A percentile compares a stretch with the other conserved stretches of the same genome.
phyloP scores from a whole-genome alignment of 2,329 filamentous ascomycete species.

The Ascocoryne sarcoides region DNA sequence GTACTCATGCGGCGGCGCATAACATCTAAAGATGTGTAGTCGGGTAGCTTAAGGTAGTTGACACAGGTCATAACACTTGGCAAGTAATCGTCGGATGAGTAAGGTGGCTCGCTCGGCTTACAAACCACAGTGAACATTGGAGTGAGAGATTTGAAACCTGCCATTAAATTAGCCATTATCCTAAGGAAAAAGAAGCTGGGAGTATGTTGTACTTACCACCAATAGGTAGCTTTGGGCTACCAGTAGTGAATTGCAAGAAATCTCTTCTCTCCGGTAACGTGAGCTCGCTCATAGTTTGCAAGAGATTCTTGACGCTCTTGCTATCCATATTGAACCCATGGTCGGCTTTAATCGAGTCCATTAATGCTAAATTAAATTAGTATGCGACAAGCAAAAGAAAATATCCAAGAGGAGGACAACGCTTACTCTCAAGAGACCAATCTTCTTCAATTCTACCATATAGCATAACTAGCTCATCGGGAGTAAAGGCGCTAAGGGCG shows the following conservation, averaged over 20 bases:
- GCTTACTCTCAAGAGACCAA: conserved; percentile 92
- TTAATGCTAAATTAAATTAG: conserved; percentile 54
- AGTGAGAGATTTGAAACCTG: conserved; percentile 92
- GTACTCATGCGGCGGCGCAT: conserved; percentile 71
- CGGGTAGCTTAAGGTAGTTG: conserved; percentile 95
- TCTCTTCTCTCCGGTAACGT: conserved; percentile 68
- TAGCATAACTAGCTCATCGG: conserved; percentile 86
- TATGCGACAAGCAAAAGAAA: conserved; percentile 4
- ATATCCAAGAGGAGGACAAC: conserved; percentile 15
- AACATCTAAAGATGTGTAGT: conserved; percentile 73
- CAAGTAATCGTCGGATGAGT: conserved; percentile 93
- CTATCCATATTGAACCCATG: conserved; percentile 99
- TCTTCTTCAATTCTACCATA: conserved; percentile 92
- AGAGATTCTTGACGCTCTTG: conserved; percentile 83
- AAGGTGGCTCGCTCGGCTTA: conserved; percentile 93
- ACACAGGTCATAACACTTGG: conserved; percentile 99
- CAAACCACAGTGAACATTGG: conserved; percentile 99
- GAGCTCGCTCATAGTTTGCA: conserved; percentile 91
- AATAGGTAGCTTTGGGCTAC: conserved; percentile 95
- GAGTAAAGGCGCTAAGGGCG: conserved; percentile 85
- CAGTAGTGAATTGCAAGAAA: conserved; percentile 95
- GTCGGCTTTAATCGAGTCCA: conserved; percentile 97
- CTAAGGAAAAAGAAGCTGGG: not conserved
- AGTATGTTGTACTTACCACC: conserved; percentile 68
- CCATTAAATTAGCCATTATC: conserved; percentile 27